These are phyloP conservation scores for Botrytis galanthina DNA, from an alignment of 2,329 filamentous ascomycete species.

Conservation along the genomic window DNA sequence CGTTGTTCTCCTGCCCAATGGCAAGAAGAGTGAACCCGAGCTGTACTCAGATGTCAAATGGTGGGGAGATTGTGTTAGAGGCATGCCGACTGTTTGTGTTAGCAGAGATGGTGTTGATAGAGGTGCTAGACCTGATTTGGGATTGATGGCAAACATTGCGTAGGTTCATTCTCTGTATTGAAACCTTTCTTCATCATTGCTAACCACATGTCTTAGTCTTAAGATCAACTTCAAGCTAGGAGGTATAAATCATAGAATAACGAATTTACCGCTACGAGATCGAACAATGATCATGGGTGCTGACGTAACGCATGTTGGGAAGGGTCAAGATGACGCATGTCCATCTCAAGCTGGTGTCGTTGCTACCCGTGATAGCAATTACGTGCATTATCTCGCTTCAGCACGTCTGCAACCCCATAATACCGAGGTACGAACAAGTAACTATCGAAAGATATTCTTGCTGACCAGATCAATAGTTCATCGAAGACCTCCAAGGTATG, in stretches of 20 bases:
- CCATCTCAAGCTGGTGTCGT: constrained; percentile 80
- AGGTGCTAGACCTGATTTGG: too few species aligned
- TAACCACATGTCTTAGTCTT: neutral
- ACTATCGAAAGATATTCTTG: too few species aligned
- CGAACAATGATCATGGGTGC: constrained; percentile 56
- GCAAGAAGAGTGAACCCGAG: neutral
- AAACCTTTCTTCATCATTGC: too few species aligned
- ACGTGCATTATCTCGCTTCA: constrained; percentile 73
- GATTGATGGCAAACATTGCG: too few species aligned
- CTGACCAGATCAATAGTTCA: neutral
- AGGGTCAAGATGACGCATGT: constrained; percentile 50
- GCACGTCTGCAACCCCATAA: constrained; percentile 70
- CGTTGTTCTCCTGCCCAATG: neutral
- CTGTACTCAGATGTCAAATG: neutral
- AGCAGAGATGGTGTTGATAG: neutral
- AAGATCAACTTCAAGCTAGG: neutral
- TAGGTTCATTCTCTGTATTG: too few species aligned
- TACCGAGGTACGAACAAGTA: constrained; percentile 58
- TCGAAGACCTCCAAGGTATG: constrained; percentile 41
- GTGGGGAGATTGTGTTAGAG: neutral
- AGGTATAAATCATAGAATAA: neutral
- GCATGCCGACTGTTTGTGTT: neutral
- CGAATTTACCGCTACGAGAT: too few species aligned
- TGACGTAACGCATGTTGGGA: constrained; percentile 82
- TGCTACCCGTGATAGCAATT: constrained; percentile 62